phyloP scores from a whole-genome alignment of 495 filamentous ascomycete genomes.

The Hyaloscypha finlandica region DNA sequence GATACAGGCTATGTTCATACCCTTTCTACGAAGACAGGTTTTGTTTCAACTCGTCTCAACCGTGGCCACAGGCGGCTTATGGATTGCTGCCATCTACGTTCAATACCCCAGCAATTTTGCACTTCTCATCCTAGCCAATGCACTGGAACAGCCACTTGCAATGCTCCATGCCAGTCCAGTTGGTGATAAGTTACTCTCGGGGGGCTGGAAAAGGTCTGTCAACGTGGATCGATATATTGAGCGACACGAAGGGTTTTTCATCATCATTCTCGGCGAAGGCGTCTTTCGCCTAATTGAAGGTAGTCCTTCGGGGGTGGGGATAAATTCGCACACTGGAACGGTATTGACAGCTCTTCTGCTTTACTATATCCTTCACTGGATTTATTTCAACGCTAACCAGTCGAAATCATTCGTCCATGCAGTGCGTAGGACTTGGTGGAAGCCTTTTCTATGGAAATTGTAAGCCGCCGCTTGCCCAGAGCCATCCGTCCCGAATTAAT shows the following conservation, averaged over 20 bases:
- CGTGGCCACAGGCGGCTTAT: constrained; percentile 2
- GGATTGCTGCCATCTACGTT: constrained; percentile 25
- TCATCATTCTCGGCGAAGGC: constrained; percentile 31
- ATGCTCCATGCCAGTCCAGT: constrained; percentile 18
- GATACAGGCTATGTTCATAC: constrained; percentile 15
- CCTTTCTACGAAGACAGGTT: constrained; percentile 15
- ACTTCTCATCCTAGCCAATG: constrained; percentile 20
- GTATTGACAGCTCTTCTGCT: constrained; percentile 29
- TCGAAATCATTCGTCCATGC: constrained; percentile 34
- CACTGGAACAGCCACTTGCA: constrained; percentile 21
- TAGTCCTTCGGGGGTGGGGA: constrained; percentile 35
- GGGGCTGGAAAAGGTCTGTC: constrained; percentile 16
- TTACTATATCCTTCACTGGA: constrained; percentile 31
- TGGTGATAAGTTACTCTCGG: constrained; percentile 13
- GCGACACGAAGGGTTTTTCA: constrained; percentile 32
- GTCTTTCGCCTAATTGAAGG: constrained; percentile 33
- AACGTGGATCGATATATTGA: constrained; percentile 24
- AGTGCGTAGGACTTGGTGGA: constrained; percentile 34
- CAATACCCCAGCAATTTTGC: constrained; percentile 16
- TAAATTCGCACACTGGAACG: constrained; percentile 27
- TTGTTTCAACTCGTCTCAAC: constrained; percentile 6
- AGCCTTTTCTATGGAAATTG: constrained; percentile 31
- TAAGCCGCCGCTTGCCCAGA: constrained; percentile 16
- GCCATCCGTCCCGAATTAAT: neutral
- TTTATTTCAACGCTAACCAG: constrained; percentile 37